Base-by-base conservation (phyloP, 768 basidiomycete species). In the Hebeloma cylindrosporum region DNA sequence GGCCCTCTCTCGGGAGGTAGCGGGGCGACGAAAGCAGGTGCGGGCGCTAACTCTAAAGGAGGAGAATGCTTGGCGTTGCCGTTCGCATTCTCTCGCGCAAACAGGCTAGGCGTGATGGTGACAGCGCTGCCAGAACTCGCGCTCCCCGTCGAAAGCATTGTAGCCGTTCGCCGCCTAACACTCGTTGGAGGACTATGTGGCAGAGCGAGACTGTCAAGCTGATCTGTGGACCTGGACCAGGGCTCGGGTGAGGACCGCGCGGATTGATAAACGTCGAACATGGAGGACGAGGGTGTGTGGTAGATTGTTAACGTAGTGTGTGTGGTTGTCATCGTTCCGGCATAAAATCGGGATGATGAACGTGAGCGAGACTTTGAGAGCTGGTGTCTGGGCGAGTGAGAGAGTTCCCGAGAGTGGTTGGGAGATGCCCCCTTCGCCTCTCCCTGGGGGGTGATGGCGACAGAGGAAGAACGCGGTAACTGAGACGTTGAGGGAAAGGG, bases 201-300 rank as follows among this genome's bases (percentile, higher is more conserved):
- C n/a, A n/a, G n/a, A n/a, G n/a, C n/a, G n/a, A n/a, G n/a, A 30
- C 29, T 30, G 16, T 43, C 48, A 8, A 9, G 22, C 17, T 40
- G 35, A 18, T 38, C 42, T 20, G 22, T 22, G 1, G 41, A 33
- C 3, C 11, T 33, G 13, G 43, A 44, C 13, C 11, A 41, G 7
- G 50, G 50, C 36, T 73, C 69, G 0, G 81, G 81, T 2, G 83
- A 82, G 3, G 78, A 78, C 7, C 77, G 74, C 3, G 85, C 83
- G 5, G 82, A 79, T 14, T 78, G 72, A 49, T 70, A 85, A 3
- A 58, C 81, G 51, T 88, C 82, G 51, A 79, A 84, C 31, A 88
- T 50, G n/a, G 86, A 88, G 0, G 88, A 90, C 0, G 83, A 79
- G 5, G 89, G 87, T 0, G 89, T 91, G 61, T 88, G 84, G 62